phyloP scores from a whole-genome alignment of 2,329 filamentous ascomycete genomes.

The Ophiocordyceps robertsii region DNA sequence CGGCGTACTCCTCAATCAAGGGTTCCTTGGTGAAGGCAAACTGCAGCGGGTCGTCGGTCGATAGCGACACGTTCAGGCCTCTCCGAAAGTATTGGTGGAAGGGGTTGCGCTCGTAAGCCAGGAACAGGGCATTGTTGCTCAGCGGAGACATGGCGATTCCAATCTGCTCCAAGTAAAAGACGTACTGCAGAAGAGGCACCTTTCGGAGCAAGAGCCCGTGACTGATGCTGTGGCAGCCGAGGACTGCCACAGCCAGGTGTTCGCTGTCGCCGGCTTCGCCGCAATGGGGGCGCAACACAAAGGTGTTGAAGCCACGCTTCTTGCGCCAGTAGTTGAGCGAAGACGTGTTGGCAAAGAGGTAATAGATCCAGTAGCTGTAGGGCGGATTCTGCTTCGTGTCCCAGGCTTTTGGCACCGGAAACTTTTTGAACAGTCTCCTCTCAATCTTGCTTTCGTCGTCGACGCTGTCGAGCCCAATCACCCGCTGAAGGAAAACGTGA shows the following conservation, averaged over 20 bases:
- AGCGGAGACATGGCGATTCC: constrained; percentile 99
- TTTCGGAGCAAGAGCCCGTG: constrained; percentile 88
- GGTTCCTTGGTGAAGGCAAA: constrained; percentile 99
- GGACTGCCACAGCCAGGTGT: constrained; percentile 78
- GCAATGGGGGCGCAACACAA: constrained; percentile 83
- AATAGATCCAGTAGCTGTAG: constrained; percentile 99
- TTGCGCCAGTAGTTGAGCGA: constrained; percentile 89
- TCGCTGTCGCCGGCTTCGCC: constrained; percentile 96
- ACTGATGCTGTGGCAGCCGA: constrained; percentile 94
- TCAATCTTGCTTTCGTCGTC: constrained; percentile 98
- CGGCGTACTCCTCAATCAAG: constrained; percentile 93
- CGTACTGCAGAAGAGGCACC: constrained; percentile 86
- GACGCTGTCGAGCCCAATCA: constrained; percentile 94
- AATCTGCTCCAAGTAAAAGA: constrained; percentile 96
- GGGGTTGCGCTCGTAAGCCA: constrained; percentile 93
- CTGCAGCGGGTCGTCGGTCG: constrained; percentile 91
- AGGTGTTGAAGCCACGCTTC: constrained; percentile 88
- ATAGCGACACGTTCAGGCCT: constrained; percentile 88
- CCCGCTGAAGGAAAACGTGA: constrained; percentile 85
- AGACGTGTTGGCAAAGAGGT: constrained; percentile 84
- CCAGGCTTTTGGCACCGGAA: constrained; percentile 82
- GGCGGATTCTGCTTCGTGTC: constrained; percentile 88
- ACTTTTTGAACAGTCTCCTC: constrained; percentile 87
- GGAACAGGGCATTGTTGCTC: constrained; percentile 92
- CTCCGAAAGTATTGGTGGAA: constrained; percentile 93